Percentiles rank a stretch among this genome's conserved stretches.
Conservation (phyloP, 768 basidiomycete genomes). For the Termitomyces sp. region DNA sequence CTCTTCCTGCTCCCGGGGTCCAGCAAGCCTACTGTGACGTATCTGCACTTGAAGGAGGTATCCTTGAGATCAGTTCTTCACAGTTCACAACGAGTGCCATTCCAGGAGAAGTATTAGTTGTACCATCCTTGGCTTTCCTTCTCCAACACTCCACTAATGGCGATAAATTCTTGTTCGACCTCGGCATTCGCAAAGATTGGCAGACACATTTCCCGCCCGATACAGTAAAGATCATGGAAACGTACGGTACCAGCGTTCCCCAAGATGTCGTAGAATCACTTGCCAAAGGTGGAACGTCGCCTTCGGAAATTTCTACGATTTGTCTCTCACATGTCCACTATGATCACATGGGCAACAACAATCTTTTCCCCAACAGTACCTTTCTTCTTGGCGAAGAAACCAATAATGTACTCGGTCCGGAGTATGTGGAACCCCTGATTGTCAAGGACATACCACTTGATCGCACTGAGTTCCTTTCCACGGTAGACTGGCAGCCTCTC, state of each 20-base stretch:
- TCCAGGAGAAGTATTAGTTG: slow-evolving; percentile 19
- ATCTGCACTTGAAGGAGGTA: slow-evolving; percentile 51
- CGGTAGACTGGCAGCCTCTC: slow-evolving; percentile 11
- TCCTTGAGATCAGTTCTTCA: slow-evolving; percentile 31
- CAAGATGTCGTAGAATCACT: slow-evolving; percentile 45
- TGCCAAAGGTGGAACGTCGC: slow-evolving; percentile 38
- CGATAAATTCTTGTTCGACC: slow-evolving; percentile 44
- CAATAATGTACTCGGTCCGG: slow-evolving; percentile 21
- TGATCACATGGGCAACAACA: slow-evolving; percentile 45
- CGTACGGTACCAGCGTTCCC: slow-evolving; percentile 18
- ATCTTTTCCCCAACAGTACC: slow-evolving; percentile 36
- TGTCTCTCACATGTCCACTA: slow-evolving; percentile 50
- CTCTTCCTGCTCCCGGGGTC: slow-evolving; percentile 31
- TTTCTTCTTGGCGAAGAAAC: slow-evolving; percentile 43
- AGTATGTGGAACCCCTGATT: slow-evolving; percentile 1
- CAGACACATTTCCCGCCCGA: slow-evolving; percentile 31
- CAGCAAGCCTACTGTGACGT: slow-evolving; percentile 47
- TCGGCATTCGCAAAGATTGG: slow-evolving; percentile 46
- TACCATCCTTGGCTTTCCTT: slow-evolving; percentile 48
- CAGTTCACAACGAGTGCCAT: slow-evolving; percentile 29
- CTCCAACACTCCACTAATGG: slow-evolving; percentile 38
- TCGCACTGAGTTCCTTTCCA: slow-evolving; percentile 12
- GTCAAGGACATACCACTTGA: slow-evolving; percentile 9
- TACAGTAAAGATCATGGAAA: slow-evolving; percentile 19
- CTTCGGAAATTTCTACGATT: slow-evolving; percentile 37